Base-by-base conservation (phyloP, 208 protist species). In the Leishmania amazonensis region DNA sequence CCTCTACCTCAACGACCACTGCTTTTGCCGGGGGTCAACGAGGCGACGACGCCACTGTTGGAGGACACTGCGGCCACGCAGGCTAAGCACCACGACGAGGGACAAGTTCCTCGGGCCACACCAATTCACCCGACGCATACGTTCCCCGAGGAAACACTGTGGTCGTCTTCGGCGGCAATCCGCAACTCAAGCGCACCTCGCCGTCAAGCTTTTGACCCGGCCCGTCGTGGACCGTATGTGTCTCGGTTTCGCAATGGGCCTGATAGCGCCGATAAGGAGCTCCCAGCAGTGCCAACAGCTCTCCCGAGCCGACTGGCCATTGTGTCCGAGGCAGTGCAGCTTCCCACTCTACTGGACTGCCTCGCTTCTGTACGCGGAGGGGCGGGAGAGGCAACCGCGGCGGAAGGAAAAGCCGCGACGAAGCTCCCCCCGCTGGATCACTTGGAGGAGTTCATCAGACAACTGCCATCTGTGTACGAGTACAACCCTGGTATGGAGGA, bases 401-500 rank as follows among this genome's bases (percentile, higher is more conserved):
- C 35, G 64, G 62, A 76, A 47, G 49, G 78, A 13, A 73, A 76
- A n/a, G 73, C 83, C 6, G 78, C 72, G 8, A 83, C 78, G 21
- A 86, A 86, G 77, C 57, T 87, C 40, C 85, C 85, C 8, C 81
- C 78, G 42, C 79, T 85, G 28, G 81, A 85, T 17, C 68, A 82
- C 58, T 67, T 91, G 35, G 88, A 91, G 51, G 72, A 65, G 15
- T 78, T 91, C 35, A 87, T 91, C 64, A 73, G 40, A 21, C 64
- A 70, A 73, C 75, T 91, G 75, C 88, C 88, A 4, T 84, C 85
- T 9, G 35, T 85, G 64, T 77, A 78, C 57, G 79, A 91, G 78
- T 91, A 91, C 79, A 80, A 87, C 54, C 88, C 83, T 8, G 81
- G 81, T n/a, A 75, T 79, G 8, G 70, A 82, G 53, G 83, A 85